Percentiles rank a stretch among this genome's conserved stretches.
These are phyloP conservation scores for Irpex lacteus DNA, from an alignment of 1,284 basidiomycete genomes.

Conservation along the genomic window DNA sequence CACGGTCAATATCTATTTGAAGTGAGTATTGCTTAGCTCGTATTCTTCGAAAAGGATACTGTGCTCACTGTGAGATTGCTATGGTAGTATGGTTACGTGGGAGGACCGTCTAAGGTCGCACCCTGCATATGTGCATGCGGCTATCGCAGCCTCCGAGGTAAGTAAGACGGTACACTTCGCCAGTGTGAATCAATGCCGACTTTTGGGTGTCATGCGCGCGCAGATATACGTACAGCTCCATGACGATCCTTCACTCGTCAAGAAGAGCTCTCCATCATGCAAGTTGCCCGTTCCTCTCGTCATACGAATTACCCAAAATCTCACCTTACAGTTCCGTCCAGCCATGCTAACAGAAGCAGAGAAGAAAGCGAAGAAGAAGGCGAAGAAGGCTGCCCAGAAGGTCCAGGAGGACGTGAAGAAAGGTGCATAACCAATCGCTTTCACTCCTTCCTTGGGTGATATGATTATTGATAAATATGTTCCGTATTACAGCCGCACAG, in stretches of 20 bases:
- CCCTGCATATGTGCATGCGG: conserved; percentile 76
- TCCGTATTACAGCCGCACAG: conserved; percentile 2
- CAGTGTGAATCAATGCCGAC: not conserved
- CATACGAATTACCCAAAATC: too few relatives aligned
- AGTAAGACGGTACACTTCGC: conserved; percentile 16
- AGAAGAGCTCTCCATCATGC: conserved; percentile 38
- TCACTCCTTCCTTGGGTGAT: too few relatives aligned
- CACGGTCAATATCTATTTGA: conserved; percentile 82
- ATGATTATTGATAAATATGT: not conserved
- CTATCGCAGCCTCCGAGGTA: conserved; percentile 66
- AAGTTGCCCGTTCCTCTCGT: conserved; percentile 9
- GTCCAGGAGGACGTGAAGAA: conserved; percentile 65
- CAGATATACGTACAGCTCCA: conserved; percentile 76
- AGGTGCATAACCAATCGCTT: conserved; percentile 28
- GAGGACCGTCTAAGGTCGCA: conserved; percentile 80
- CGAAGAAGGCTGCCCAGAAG: conserved; percentile 81
- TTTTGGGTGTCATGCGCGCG: too few relatives aligned
- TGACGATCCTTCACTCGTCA: conserved; percentile 70
- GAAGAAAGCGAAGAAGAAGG: conserved; percentile 90
- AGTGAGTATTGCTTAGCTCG: conserved; percentile 41
- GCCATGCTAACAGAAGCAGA: conserved; percentile 56
- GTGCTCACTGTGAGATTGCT: too few relatives aligned
- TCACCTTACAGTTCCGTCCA: conserved; percentile 25
- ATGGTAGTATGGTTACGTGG: conserved; percentile 71
- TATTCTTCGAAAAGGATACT: too few relatives aligned